A percentile compares a stretch with the other conserved stretches of the same genome.
Evolutionary conservation across 75 land plant species (phyloP).

Genomic region (Selaginella tamariscina): DNA sequence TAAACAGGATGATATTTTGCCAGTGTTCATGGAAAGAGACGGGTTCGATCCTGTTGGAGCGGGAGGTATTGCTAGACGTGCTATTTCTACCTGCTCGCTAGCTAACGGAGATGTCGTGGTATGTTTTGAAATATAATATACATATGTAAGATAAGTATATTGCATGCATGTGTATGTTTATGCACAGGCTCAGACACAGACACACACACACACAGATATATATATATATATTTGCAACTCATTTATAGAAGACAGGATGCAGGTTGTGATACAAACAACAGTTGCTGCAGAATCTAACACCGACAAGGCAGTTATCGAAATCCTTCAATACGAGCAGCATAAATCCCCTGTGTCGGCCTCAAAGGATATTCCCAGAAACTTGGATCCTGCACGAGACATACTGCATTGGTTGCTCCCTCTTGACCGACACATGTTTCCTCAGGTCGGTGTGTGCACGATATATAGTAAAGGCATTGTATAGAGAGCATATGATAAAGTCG

Average conservation of each 20-base stretch:
- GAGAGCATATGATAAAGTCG: too few species aligned
- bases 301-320: conserved; percentile 68
- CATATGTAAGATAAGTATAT: too few species aligned
- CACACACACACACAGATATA: too few species aligned
- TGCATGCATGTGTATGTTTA: too few species aligned
- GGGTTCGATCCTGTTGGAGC: conserved; percentile 60
- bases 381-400: conserved; percentile 49
- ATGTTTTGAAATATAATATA: conserved; percentile 31
- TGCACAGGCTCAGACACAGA: too few species aligned
- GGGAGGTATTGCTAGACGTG: conserved; percentile 75
- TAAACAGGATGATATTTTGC: conserved; percentile 15
- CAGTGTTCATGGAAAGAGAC: conserved; percentile 66
- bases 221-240: neutral
- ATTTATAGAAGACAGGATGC: conserved; percentile 21
- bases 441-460: too few species aligned
- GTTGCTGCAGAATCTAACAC: conserved; percentile 43
- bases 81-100: conserved; percentile 57
- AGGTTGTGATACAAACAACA: conserved; percentile 88
- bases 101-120: conserved; percentile 94
- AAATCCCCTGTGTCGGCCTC: neutral
- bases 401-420: conserved; percentile 94
- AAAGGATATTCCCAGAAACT: neutral
- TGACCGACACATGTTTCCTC: conserved; percentile 37
- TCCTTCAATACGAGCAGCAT: conserved; percentile 84
- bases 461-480: too few species aligned